Percentiles rank a stretch among this genome's conserved stretches.
Conservation (phyloP, 1,284 basidiomycete species). For the Melampsora occidentalis region DNA sequence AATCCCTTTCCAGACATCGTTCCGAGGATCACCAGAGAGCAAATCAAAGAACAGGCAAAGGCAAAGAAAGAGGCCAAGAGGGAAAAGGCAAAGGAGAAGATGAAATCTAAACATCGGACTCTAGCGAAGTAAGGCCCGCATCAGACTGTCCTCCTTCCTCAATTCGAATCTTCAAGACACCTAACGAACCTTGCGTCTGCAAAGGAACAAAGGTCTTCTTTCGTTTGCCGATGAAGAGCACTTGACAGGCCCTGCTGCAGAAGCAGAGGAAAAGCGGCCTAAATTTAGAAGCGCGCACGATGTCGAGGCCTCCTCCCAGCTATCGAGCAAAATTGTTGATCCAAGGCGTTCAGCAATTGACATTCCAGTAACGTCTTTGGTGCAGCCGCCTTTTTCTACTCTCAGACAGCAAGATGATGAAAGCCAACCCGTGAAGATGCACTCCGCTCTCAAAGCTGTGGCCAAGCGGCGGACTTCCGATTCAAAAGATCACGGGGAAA, state of each 20-base stretch:
- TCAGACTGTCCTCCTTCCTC: neutral
- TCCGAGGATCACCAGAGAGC: constrained; percentile 90
- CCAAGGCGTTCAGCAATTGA: constrained; percentile 46
- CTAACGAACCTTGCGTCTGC: constrained; percentile 7
- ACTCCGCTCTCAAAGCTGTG: constrained; percentile 55
- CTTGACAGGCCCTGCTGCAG: constrained; percentile 60
- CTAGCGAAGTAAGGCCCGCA: constrained; percentile 31
- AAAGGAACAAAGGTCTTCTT: constrained; percentile 77
- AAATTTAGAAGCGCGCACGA: constrained; percentile 59
- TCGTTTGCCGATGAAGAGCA: constrained; percentile 76
- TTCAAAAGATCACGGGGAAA: neutral
- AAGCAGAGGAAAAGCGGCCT: constrained; percentile 60
- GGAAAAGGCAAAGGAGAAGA: constrained; percentile 68
- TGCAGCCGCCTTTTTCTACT: constrained; percentile 5
- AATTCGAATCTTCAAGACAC: neutral
- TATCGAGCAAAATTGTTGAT: constrained; percentile 54
- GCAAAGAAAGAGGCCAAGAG: constrained; percentile 71
- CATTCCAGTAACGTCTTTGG: neutral
- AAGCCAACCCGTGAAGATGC: constrained; percentile 65
- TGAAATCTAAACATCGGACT: constrained; percentile 40
- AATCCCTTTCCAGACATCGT: constrained; percentile 93
- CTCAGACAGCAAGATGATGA: constrained; percentile 56
- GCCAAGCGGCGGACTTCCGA: constrained; percentile 2
- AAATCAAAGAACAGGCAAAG: constrained; percentile 74
- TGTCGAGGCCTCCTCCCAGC: constrained; percentile 68